These are phyloP conservation scores for Rhododendron vialii DNA, from an alignment of 148 eudicot genomes.

Conservation along the genomic window DNA sequence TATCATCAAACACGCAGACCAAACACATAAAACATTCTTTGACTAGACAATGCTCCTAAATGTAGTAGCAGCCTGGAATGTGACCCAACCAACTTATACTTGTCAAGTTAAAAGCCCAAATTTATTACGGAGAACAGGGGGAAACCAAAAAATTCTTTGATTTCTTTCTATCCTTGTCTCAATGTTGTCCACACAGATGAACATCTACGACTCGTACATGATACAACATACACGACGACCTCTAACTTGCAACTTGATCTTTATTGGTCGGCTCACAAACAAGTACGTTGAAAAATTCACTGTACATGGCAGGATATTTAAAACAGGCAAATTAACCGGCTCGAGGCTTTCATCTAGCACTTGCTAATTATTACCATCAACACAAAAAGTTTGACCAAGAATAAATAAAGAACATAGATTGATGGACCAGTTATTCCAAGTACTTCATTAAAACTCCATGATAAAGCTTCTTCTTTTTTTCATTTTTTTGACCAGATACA, in stretches of 20 bases:
- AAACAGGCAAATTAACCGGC: not conserved
- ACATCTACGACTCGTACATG: not conserved
- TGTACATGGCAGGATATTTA: not conserved
- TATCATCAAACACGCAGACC: not conserved
- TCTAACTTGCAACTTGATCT: not conserved
- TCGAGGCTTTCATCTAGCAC: not conserved
- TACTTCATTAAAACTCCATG: not conserved
- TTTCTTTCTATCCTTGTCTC: not conserved
- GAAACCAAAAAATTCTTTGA: not conserved
- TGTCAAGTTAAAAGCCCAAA: not conserved
- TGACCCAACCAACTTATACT: not conserved
- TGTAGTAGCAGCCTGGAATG: not conserved
- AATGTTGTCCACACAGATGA: not conserved
- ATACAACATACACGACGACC: not conserved
- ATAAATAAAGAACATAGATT: not conserved
- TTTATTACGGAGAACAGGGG: not conserved
- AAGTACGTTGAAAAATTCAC: not conserved
- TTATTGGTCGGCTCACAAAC: not conserved
- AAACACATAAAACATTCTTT: not conserved
- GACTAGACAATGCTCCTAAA: not conserved
- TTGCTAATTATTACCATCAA: not conserved
- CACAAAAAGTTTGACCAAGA: not conserved
- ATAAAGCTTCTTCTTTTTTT: too few species aligned
- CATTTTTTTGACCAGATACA: not conserved
- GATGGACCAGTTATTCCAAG: not conserved